Conservation (phyloP, 352 stramenopile genomes). For the Phytophthora syringae region DNA sequence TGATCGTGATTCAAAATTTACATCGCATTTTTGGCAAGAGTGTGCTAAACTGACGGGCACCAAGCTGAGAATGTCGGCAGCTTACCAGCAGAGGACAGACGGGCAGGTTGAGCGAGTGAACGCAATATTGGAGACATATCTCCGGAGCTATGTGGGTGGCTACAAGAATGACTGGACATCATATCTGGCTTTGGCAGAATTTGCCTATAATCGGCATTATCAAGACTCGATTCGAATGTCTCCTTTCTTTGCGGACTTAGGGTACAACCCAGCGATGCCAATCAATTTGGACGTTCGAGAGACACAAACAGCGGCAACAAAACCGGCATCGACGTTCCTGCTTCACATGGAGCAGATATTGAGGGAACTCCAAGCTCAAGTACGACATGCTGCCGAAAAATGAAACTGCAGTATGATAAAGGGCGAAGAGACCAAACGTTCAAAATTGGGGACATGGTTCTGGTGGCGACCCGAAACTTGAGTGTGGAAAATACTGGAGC, state of each 20-base stretch:
- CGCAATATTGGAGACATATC: conserved; percentile 4
- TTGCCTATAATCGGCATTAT: conserved; percentile 7
- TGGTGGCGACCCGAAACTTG: background rate
- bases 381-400: background rate
- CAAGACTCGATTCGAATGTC: background rate
- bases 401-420: conserved; percentile 1
- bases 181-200: background rate
- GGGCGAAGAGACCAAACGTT: background rate
- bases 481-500: conserved; percentile 4
- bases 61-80: conserved; percentile 2
- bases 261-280: background rate
- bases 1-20: conserved; percentile 18
- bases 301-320: background rate
- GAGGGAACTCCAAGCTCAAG: background rate
- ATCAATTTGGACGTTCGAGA: no score
- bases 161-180: conserved; percentile 9
- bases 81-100: conserved; percentile 13
- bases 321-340: background rate
- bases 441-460: background rate
- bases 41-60: background rate
- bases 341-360: background rate
- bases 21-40: conserved; percentile 3
- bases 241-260: background rate
- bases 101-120: conserved; percentile 10
- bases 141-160: background rate